Conservation (phyloP, 768 basidiomycete species). For the Lactifluus rugatus region DNA sequence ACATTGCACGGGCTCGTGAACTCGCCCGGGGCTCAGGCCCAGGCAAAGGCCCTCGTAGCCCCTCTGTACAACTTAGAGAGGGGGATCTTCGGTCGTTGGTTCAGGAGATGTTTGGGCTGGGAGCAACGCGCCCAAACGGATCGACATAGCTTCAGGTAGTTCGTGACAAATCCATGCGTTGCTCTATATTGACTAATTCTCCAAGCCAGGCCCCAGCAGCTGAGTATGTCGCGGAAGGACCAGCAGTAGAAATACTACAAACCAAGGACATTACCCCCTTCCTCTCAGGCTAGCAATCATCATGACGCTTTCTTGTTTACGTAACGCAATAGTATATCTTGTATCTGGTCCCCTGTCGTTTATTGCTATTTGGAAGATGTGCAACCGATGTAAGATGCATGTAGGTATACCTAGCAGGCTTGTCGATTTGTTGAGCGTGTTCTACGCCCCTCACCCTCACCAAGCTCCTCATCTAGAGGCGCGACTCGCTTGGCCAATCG, state of each 20-base stretch:
- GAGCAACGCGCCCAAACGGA: background rate
- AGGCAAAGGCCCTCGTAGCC: background rate
- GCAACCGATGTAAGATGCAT: too few species aligned
- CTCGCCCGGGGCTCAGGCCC: conserved; percentile 5
- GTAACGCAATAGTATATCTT: background rate
- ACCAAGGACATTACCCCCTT: too few species aligned
- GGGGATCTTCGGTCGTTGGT: background rate
- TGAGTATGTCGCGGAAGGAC: too few species aligned
- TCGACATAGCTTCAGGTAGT: background rate
- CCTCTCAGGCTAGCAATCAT: too few species aligned
- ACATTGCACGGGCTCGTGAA: conserved; percentile 47
- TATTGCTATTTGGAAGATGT: background rate
- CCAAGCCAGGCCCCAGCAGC: too few species aligned
- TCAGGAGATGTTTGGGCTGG: background rate
- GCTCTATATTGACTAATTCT: background rate
- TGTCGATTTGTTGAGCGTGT: too few species aligned
- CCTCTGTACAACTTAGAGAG: background rate
- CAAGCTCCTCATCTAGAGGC: too few species aligned
- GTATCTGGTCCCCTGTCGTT: background rate
- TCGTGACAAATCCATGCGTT: background rate
- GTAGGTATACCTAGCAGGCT: too few species aligned
- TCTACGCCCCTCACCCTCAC: too few species aligned
- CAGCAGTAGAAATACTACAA: too few species aligned
- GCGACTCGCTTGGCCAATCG: too few species aligned
- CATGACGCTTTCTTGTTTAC: too few species aligned